A percentile compares a stretch with the other conserved stretches of the same genome.
phyloP scores from a whole-genome alignment of 306 rosid species.

The Gynostemma pentaphyllum region DNA sequence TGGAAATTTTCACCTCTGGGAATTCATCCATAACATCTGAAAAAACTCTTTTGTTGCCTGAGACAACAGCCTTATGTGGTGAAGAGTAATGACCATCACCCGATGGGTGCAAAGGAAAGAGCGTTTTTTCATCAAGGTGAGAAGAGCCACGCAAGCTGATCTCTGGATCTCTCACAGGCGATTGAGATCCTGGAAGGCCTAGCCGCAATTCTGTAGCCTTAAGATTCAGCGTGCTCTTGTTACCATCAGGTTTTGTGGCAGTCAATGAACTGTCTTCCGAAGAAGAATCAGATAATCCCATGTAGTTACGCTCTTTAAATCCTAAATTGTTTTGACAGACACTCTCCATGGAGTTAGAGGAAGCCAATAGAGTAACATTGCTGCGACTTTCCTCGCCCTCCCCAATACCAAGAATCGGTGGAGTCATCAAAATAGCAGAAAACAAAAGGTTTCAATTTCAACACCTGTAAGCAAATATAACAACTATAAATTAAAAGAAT shows the following conservation, averaged over 20 bases:
- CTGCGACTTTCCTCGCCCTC: constrained; percentile 63
- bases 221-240: constrained; percentile 43
- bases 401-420: constrained; percentile 42
- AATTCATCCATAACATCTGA: constrained; percentile 66
- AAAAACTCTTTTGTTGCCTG: constrained; percentile 76
- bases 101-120: constrained; percentile 47
- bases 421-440: constrained; percentile 40
- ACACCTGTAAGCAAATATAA: neutral
- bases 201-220: constrained; percentile 80
- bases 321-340: constrained; percentile 25
- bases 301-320: constrained; percentile 62
- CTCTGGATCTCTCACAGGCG: constrained; percentile 52
- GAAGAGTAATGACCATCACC: constrained; percentile 38
- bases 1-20: constrained; percentile 44
- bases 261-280: constrained; percentile 53
- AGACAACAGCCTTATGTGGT: constrained; percentile 36
- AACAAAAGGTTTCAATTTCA: neutral
- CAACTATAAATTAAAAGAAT: neutral
- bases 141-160: constrained; percentile 32
- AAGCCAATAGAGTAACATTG: constrained; percentile 47
- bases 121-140: constrained; percentile 48
- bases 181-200: constrained; percentile 79
- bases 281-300: constrained; percentile 72
- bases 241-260: constrained; percentile 28
- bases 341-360: constrained; percentile 42